Conservation (phyloP, 305 asterid species). For the Fraxinus latifolia region DNA sequence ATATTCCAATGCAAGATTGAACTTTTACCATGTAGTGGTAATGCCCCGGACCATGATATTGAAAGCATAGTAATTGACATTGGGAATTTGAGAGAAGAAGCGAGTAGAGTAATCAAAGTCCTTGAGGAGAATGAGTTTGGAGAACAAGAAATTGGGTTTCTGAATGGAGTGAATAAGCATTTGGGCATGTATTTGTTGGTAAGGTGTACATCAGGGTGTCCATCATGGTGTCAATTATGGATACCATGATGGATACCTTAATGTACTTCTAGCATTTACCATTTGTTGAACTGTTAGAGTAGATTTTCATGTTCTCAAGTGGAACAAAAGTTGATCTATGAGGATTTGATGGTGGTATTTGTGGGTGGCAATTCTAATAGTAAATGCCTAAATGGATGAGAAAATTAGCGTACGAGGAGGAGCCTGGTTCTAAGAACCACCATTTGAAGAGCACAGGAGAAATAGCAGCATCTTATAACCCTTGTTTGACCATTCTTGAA, state of each 20-base stretch:
- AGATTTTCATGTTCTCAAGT: slow-evolving; percentile 48
- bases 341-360: slow-evolving; percentile 17
- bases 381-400: slow-evolving; percentile 19
- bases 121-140: slow-evolving; percentile 52
- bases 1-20: slow-evolving; percentile 44
- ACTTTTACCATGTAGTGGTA: slow-evolving; percentile 63
- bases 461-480: background rate
- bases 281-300: slow-evolving; percentile 38
- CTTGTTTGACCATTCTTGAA: background rate
- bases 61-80: slow-evolving; percentile 58
- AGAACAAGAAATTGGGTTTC: slow-evolving; percentile 63
- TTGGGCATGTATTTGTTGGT: slow-evolving; percentile 54
- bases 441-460: background rate
- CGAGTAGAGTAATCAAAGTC: slow-evolving; percentile 44
- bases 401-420: slow-evolving; percentile 24
- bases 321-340: slow-evolving; percentile 36
- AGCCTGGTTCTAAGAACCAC: slow-evolving; percentile 12
- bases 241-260: too few relatives aligned
- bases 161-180: slow-evolving; percentile 48
- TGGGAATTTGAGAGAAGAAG: slow-evolving; percentile 48
- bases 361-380: slow-evolving; percentile 8
- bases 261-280: too few relatives aligned
- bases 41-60: slow-evolving; percentile 72
- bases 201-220: too few relatives aligned
- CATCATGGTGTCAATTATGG: too few relatives aligned